phyloP scores from a whole-genome alignment of 1,139 yeast genomes.

The Kurtzmaniella quercitrusa region DNA sequence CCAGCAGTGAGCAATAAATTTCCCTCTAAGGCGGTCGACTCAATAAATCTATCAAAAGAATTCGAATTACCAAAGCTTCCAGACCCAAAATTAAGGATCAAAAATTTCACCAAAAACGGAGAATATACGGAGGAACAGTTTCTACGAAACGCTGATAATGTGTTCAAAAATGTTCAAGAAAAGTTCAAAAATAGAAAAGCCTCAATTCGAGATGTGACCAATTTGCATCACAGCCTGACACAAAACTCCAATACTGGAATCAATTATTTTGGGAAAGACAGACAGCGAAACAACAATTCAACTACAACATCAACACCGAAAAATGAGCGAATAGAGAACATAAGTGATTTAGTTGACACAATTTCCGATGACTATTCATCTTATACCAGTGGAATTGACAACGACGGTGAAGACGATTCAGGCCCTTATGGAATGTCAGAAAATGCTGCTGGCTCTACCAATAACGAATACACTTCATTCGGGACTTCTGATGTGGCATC shows the following conservation, averaged over 20 bases:
- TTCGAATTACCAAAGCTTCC: conserved; percentile 7
- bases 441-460: conserved; percentile 4
- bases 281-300: conserved; percentile 12
- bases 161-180: conserved; percentile 38
- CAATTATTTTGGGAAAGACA: conserved; percentile 8
- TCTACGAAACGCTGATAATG: conserved; percentile 35
- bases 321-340: conserved; percentile 18
- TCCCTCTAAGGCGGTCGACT: neutral
- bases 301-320: conserved; percentile 42
- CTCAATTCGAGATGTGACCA: conserved; percentile 8
- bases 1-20: conserved; percentile 2
- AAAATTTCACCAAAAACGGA: conserved; percentile 28
- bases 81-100: conserved; percentile 28
- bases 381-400: conserved; percentile 32
- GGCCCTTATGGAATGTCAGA: neutral
- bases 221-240: conserved; percentile 1
- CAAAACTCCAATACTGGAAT: conserved; percentile 4
- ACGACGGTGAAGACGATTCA: conserved; percentile 12
- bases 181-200: conserved; percentile 21
- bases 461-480: conserved; percentile 27
- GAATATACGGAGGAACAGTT: conserved; percentile 35
- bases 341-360: conserved; percentile 10
- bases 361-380: conserved; percentile 30
- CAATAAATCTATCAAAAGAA: conserved; percentile 4
- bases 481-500: conserved; percentile 4